phyloP scores from a whole-genome alignment of 2,329 filamentous ascomycete species.

The Calonectria leucothoes region DNA sequence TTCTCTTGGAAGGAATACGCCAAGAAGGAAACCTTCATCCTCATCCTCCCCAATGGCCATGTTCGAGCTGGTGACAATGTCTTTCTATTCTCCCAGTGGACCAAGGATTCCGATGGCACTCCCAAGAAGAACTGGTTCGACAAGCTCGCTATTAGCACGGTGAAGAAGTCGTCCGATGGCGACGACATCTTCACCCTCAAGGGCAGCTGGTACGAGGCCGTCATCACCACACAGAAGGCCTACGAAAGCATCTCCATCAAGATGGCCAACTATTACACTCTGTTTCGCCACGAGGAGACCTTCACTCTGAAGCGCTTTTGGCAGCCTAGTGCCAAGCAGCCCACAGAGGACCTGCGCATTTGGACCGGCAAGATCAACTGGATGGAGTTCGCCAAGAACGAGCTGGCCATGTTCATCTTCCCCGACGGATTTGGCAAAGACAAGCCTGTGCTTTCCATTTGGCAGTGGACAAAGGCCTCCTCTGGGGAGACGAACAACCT shows the following conservation, averaged over 20 bases:
- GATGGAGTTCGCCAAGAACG: slow-evolving; percentile 15
- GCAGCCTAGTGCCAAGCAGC: slow-evolving; percentile 22
- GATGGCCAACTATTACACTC: slow-evolving; percentile 22
- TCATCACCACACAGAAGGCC: slow-evolving; percentile 19
- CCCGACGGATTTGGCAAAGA: slow-evolving; percentile 34
- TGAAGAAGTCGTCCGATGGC: background rate
- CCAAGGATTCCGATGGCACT: slow-evolving; percentile 13
- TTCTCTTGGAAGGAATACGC: slow-evolving; percentile 31
- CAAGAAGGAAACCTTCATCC: slow-evolving; percentile 28
- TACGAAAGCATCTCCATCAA: slow-evolving; percentile 26
- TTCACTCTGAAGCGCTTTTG: slow-evolving; percentile 21
- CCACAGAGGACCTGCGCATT: slow-evolving; percentile 9
- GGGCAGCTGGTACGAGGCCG: slow-evolving; percentile 21
- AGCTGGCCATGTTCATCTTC: slow-evolving; percentile 32
- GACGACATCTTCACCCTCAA: slow-evolving; percentile 23
- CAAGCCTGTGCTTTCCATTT: slow-evolving; percentile 30
- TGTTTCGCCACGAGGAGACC: background rate
- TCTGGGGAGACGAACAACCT: slow-evolving; percentile 16
- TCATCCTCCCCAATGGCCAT: slow-evolving; percentile 29
- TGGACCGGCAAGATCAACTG: slow-evolving; percentile 39
- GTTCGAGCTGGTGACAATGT: slow-evolving; percentile 32
- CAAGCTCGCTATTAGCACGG: slow-evolving; percentile 9
- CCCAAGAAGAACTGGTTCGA: slow-evolving; percentile 32
- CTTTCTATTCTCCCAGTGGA: slow-evolving; percentile 37
- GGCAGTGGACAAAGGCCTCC: slow-evolving; percentile 29